These are phyloP conservation scores for Aureobasidium sp. DNA, from an alignment of 2,329 filamentous ascomycete genomes.

Conservation along the genomic window DNA sequence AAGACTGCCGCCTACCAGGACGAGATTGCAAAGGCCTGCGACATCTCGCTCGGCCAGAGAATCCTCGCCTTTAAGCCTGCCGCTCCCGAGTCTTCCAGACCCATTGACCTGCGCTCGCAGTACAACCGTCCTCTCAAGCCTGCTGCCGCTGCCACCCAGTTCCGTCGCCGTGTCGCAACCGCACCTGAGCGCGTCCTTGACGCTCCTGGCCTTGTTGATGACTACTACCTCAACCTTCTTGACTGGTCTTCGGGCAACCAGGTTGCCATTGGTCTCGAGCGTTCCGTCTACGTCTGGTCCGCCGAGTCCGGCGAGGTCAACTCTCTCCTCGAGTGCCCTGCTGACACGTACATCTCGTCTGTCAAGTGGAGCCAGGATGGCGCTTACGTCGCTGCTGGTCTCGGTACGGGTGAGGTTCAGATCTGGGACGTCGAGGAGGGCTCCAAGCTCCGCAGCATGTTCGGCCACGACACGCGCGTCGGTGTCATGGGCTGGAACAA, in stretches of 20 bases:
- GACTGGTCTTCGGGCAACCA: slow-evolving; percentile 99
- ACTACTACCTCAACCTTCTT: slow-evolving; percentile 97
- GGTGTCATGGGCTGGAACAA: slow-evolving; percentile 99
- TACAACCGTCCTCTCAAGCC: slow-evolving; percentile 95
- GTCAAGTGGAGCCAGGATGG: slow-evolving; percentile 99
- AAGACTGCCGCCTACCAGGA: slow-evolving; percentile 89
- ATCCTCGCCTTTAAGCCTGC: slow-evolving; percentile 98
- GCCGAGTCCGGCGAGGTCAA: slow-evolving; percentile 86
- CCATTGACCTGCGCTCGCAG: slow-evolving; percentile 92
- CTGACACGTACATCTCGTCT: slow-evolving; percentile 94
- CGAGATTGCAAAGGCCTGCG: slow-evolving; percentile 82
- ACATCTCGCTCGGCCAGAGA: slow-evolving; percentile 85
- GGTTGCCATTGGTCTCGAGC: slow-evolving; percentile 93
- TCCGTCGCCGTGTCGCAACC: slow-evolving; percentile 84
- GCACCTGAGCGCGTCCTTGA: slow-evolving; percentile 94
- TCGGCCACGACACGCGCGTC: slow-evolving; percentile 91
- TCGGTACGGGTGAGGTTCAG: slow-evolving; percentile 93
- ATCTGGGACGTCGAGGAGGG: slow-evolving; percentile 98
- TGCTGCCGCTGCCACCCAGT: slow-evolving; percentile 69
- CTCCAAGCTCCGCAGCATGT: slow-evolving; percentile 96
- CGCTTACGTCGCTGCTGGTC: slow-evolving; percentile 89
- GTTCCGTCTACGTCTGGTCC: slow-evolving; percentile 97
- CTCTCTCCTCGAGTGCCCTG: slow-evolving; percentile 77
- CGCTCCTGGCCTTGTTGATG: slow-evolving; percentile 89
- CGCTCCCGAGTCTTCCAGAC: slow-evolving; percentile 95